phyloP scores from a whole-genome alignment of 139 green algal genomes.

The Closterium sp. region DNA sequence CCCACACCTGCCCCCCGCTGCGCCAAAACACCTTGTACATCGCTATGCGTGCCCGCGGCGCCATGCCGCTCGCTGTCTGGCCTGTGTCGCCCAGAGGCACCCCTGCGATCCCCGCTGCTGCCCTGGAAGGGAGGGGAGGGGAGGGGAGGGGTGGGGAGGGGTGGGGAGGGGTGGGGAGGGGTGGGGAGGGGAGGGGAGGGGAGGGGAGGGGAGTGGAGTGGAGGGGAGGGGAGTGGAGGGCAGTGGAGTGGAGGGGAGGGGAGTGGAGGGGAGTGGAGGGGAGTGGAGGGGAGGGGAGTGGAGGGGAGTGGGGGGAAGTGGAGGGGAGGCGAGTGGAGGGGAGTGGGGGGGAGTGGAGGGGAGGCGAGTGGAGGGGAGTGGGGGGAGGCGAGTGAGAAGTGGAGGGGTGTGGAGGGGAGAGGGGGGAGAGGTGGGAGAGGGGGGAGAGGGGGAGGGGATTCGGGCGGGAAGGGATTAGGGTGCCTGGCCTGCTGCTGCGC shows the following conservation, averaged over 20 bases:
- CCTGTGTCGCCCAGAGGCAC: neutral
- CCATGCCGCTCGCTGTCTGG: neutral
- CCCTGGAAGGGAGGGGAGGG: neutral
- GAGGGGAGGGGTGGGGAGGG: neutral
- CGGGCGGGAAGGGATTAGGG: no score
- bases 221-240: neutral
- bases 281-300: neutral
- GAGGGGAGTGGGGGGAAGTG: neutral
- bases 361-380: neutral
- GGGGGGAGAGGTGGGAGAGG: no score
- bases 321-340: no score
- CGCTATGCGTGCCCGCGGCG: neutral
- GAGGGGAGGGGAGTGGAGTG: neutral
- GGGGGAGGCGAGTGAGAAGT: neutral
- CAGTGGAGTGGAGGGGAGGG: neutral
- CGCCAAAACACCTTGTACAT: conserved; percentile 22
- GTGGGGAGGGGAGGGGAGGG: neutral
- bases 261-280: neutral
- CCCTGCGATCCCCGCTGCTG: neutral
- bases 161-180: neutral
- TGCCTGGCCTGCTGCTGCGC: no score
- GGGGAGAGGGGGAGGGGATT: no score
- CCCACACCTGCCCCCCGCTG: neutral
- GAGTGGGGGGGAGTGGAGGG: no score
- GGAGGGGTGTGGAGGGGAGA: no score